These are phyloP conservation scores for Leishmania gerbilli DNA, from an alignment of 208 protist genomes.

Conservation along the genomic window DNA sequence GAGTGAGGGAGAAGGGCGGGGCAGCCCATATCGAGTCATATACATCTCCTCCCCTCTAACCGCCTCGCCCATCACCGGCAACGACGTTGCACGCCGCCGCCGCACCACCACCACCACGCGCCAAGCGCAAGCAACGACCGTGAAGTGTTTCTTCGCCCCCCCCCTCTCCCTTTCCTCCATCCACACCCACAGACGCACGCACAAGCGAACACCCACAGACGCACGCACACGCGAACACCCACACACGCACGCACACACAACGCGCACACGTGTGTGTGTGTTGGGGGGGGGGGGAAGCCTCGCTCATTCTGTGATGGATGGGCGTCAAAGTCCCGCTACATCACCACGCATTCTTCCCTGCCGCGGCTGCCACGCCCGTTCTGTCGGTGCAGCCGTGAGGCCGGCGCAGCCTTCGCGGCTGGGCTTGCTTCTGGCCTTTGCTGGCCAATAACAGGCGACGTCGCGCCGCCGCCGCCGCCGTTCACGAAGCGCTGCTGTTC, in stretches of 20 bases:
- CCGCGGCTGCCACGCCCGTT: conserved; percentile 9
- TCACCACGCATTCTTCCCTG: conserved; percentile 14
- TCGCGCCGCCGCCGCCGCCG: not conserved
- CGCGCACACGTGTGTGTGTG: not conserved
- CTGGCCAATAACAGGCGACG: not conserved
- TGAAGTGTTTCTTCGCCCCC: no score
- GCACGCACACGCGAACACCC: no score
- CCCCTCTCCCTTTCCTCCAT: no score
- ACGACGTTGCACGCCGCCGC: no score
- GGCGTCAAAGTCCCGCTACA: not conserved
- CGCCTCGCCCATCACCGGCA: no score
- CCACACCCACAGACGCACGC: no score
- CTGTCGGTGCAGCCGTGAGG: conserved; percentile 5
- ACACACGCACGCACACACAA: not conserved
- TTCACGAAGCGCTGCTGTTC: conserved; percentile 17
- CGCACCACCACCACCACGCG: no score
- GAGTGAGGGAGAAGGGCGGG: no score
- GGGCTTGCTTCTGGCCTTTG: not conserved
- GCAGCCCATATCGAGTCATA: no score
- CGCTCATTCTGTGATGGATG: not conserved
- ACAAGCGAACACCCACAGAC: no score
- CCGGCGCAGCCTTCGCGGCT: not conserved
- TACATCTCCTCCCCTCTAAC: no score
- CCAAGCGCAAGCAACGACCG: no score
- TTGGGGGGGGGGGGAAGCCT: not conserved